Evolutionary conservation across 352 stramenopile genomes (phyloP), one percentile per base, ranked within the genome.

Genomic region (Phytophthora litchii): DNA sequence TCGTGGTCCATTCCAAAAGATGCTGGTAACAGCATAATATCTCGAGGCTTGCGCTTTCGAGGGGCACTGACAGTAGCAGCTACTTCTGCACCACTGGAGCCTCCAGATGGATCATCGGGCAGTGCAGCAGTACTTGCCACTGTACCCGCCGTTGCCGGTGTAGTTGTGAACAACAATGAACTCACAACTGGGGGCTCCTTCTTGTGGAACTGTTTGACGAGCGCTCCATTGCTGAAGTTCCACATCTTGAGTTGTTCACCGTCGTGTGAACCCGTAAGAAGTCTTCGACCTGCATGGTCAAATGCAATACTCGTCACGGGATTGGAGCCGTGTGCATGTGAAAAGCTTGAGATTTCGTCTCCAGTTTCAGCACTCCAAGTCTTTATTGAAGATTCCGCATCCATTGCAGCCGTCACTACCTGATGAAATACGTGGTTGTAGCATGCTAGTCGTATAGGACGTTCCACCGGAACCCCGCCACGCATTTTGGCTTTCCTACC

Each of bases 191-290:
- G 38, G 29, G 50, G 62, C 42, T 84, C 74, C 14, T 88, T 64
- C 49, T 94, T 95, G 47, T 89, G 63, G 35, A 93, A 89, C 44
- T 91, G 83, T 52, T 94, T 95, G 3, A 96, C 83, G 14, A 92
- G 70, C 12, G 80, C 79, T 11, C 88, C 88, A 45, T 94, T 96
- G 68, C 82, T 90, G 62, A 96, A 96, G 53, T 96, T 96, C 88
- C 88, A 96, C 69, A 96, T 86, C 58, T 93, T 92, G 34, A 96
- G 80, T 13, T 77, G 46, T 7, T 81, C 60, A 2, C 88, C 88
- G 44, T 92, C 80, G 54, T 95, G 85, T 7, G 83, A 83, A 9
- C 87, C 87, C 9, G 88, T 96, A 14, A 96, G 68, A 20, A 96
- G 66, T 6, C 88, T 66, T 10, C 88, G 73, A 1, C 87, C 86